Conservation (phyloP, 2,329 filamentous ascomycete genomes). For the Penicillium sp. region DNA sequence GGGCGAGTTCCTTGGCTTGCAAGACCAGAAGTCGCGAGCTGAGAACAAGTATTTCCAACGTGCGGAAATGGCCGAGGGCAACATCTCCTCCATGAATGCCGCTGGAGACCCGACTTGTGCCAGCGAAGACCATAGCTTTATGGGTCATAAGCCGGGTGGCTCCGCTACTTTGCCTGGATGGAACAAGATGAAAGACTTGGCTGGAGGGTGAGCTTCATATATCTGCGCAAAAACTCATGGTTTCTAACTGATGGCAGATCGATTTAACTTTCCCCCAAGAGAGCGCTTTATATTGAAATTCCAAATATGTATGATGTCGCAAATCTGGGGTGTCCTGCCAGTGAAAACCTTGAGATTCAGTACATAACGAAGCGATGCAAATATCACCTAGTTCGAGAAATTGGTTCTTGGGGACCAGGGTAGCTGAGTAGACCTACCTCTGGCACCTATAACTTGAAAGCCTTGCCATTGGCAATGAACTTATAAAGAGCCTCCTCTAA, state of each 20-base stretch:
- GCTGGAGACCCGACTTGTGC: constrained; percentile 23
- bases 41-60: constrained; percentile 21
- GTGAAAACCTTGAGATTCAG: no score
- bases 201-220: constrained; percentile 10
- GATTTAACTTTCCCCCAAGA: no score
- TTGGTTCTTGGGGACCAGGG: no score
- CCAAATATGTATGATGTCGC: no score
- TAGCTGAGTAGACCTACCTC: no score
- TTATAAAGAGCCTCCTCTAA: constrained; percentile 5
- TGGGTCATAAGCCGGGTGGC: constrained; percentile 29
- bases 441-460: neutral
- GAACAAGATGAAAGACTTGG: constrained; percentile 27
- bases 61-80: constrained; percentile 5
- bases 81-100: constrained; percentile 3
- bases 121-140: constrained; percentile 37
- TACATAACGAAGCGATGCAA: no score
- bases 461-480: neutral
- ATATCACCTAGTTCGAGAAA: no score
- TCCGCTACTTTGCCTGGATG: constrained; percentile 34
- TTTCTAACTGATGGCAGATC: neutral
- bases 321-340: no score
- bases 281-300: no score
- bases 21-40: constrained; percentile 30
- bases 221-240: neutral
- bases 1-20: constrained; percentile 30